Percentiles rank a stretch among this genome's conserved stretches.
Conservation (phyloP, 441 rosid species). For the Dalechampia spathulata region DNA sequence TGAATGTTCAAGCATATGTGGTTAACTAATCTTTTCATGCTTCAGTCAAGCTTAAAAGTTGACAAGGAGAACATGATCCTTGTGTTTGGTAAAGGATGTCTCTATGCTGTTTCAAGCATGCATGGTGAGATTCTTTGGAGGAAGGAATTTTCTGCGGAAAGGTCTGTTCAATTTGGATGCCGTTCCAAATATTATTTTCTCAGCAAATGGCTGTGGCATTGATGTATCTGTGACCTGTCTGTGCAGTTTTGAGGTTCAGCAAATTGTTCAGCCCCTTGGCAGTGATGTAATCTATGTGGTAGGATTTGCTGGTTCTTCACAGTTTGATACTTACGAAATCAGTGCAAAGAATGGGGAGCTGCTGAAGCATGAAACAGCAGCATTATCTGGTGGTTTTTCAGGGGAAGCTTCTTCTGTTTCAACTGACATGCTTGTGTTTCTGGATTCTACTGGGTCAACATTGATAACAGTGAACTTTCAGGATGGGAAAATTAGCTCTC, state of each 20-base stretch:
- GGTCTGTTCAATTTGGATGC: slow-evolving; percentile 39
- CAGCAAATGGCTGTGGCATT: slow-evolving; percentile 13
- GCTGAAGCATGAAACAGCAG: slow-evolving; percentile 49
- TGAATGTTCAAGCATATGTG: neutral
- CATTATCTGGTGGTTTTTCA: slow-evolving; percentile 63
- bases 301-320: slow-evolving; percentile 61
- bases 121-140: slow-evolving; percentile 92
- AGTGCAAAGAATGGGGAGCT: slow-evolving; percentile 69
- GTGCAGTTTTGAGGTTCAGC: slow-evolving; percentile 75
- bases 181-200: neutral
- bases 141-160: slow-evolving; percentile 67
- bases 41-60: slow-evolving; percentile 60
- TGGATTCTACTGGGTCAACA: slow-evolving; percentile 60
- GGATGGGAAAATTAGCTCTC: slow-evolving; percentile 52
- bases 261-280: slow-evolving; percentile 53
- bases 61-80: slow-evolving; percentile 60
- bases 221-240: slow-evolving; percentile 18
- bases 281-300: slow-evolving; percentile 50
- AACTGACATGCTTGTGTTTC: slow-evolving; percentile 51
- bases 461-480: slow-evolving; percentile 49
- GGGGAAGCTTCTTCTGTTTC: slow-evolving; percentile 60
- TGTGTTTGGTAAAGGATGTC: slow-evolving; percentile 64
- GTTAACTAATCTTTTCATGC: slow-evolving; percentile 13
- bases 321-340: slow-evolving; percentile 59
- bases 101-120: slow-evolving; percentile 78